These are phyloP conservation scores for Blastobotrys mokoenaii DNA, from an alignment of 805 yeast species.

Conservation along the genomic window DNA sequence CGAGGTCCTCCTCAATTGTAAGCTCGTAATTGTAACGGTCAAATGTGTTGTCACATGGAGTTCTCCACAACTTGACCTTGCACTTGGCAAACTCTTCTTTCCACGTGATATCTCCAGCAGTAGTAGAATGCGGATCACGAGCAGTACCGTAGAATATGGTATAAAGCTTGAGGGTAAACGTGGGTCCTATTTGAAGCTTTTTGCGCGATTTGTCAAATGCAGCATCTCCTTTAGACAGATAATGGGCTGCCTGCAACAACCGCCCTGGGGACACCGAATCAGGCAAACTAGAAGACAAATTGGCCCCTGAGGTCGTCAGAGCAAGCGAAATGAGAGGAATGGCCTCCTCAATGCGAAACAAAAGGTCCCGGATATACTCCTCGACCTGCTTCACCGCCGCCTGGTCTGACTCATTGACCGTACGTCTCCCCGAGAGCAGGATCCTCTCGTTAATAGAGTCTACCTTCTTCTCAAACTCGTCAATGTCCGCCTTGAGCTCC, in stretches of 20 bases:
- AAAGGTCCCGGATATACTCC: slow-evolving; percentile 38
- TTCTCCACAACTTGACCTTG: slow-evolving; percentile 34
- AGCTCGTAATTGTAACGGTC: slow-evolving; percentile 37
- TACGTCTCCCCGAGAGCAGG: neutral
- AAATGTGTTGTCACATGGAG: slow-evolving; percentile 11
- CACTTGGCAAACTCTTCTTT: slow-evolving; percentile 62
- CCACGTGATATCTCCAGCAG: slow-evolving; percentile 50
- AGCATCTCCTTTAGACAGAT: slow-evolving; percentile 34
- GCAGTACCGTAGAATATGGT: slow-evolving; percentile 40
- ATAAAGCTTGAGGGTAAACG: slow-evolving; percentile 48
- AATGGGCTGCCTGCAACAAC: slow-evolving; percentile 52
- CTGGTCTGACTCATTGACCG: slow-evolving; percentile 21
- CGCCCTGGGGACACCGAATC: slow-evolving; percentile 55
- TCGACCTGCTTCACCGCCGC: slow-evolving; percentile 40
- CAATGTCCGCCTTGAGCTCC: slow-evolving; percentile 50
- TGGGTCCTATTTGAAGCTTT: slow-evolving; percentile 46
- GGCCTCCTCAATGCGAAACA: slow-evolving; percentile 52
- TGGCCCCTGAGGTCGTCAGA: slow-evolving; percentile 60
- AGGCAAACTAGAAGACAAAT: slow-evolving; percentile 41
- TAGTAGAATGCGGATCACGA: slow-evolving; percentile 36
- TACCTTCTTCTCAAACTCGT: slow-evolving; percentile 42
- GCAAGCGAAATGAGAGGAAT: slow-evolving; percentile 63
- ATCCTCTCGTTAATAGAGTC: slow-evolving; percentile 29
- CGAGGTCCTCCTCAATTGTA: slow-evolving; percentile 45
- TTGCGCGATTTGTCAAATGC: slow-evolving; percentile 17